phyloP scores from a whole-genome alignment of 106 monocot genomes.

The Dioscorea dumetorum region DNA sequence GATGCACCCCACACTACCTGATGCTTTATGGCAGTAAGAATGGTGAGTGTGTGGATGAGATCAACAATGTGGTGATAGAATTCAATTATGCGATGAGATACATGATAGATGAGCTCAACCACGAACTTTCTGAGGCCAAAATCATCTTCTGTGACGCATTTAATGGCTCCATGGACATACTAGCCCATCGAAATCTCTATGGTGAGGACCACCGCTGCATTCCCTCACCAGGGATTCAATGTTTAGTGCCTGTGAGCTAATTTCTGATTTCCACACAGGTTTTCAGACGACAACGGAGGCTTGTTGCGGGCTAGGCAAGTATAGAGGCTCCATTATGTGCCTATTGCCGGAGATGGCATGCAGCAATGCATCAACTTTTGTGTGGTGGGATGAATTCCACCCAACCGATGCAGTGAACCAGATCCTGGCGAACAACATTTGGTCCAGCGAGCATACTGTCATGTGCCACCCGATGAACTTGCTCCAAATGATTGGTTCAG shows the following conservation, averaged over 20 bases:
- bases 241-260: background rate
- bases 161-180: slow-evolving; percentile 75
- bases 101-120: slow-evolving; percentile 41
- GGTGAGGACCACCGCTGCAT: slow-evolving; percentile 16
- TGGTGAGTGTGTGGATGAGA: slow-evolving; percentile 48
- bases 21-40: slow-evolving; percentile 29
- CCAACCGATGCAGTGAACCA: slow-evolving; percentile 74
- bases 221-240: no score
- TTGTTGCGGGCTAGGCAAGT: slow-evolving; percentile 69
- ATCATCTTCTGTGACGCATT: slow-evolving; percentile 69
- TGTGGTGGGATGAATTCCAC: slow-evolving; percentile 94
- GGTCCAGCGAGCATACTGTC: slow-evolving; percentile 50
- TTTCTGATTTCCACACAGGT: slow-evolving; percentile 21
- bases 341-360: slow-evolving; percentile 69
- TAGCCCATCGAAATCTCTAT: slow-evolving; percentile 32
- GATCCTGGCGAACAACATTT: slow-evolving; percentile 74
- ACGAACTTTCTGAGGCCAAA: slow-evolving; percentile 24
- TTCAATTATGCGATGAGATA: slow-evolving; percentile 66
- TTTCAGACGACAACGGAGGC: slow-evolving; percentile 58
- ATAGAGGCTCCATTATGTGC: slow-evolving; percentile 59
- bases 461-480: slow-evolving; percentile 75
- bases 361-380: slow-evolving; percentile 47
- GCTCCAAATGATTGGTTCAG: slow-evolving; percentile 25
- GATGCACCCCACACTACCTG: slow-evolving; percentile 80
- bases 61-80: slow-evolving; percentile 55